phyloP scores from a whole-genome alignment of 805 yeast genomes.

The Candida tallmaniae region DNA sequence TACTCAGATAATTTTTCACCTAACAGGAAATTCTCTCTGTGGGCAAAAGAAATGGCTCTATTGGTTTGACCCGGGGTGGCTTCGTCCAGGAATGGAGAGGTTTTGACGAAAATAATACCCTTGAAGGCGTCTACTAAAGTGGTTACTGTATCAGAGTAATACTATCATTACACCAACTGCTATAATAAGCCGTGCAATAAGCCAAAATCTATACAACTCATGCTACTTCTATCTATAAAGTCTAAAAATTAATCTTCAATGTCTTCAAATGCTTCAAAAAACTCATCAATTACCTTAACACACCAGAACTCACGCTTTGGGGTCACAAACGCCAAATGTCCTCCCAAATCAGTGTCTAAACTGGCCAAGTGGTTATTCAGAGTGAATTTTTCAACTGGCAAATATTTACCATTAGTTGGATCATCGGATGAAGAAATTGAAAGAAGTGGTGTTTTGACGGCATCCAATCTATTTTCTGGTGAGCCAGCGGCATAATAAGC shows the following conservation, averaged over 20 bases:
- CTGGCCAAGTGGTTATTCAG: slow-evolving; percentile 57
- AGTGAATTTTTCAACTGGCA: slow-evolving; percentile 50
- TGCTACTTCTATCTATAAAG: too few species aligned
- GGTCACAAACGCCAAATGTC: slow-evolving; percentile 79
- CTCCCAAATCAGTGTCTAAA: slow-evolving; percentile 65
- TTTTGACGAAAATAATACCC: too few species aligned
- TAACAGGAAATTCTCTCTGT: too few species aligned
- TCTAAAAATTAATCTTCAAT: slow-evolving; percentile 1
- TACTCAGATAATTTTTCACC: too few species aligned
- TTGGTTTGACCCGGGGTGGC: too few species aligned
- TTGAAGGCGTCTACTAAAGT: too few species aligned
- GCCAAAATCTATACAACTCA: too few species aligned
- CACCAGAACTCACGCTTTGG: slow-evolving; percentile 62
- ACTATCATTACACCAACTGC: too few species aligned
- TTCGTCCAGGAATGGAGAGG: too few species aligned
- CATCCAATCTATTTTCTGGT: slow-evolving; percentile 46
- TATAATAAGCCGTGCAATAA: too few species aligned
- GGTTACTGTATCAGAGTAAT: too few species aligned
- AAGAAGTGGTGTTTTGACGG: slow-evolving; percentile 59
- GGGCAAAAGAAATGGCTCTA: too few species aligned
- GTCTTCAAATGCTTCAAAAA: slow-evolving; percentile 15
- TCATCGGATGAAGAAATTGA: slow-evolving; percentile 68
- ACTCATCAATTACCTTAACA: slow-evolving; percentile 33
- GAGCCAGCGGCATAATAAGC: slow-evolving; percentile 67
- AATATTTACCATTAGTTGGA: slow-evolving; percentile 57